Base-by-base conservation (phyloP, 768 basidiomycete genomes). In the Mycena kentingensis region DNA sequence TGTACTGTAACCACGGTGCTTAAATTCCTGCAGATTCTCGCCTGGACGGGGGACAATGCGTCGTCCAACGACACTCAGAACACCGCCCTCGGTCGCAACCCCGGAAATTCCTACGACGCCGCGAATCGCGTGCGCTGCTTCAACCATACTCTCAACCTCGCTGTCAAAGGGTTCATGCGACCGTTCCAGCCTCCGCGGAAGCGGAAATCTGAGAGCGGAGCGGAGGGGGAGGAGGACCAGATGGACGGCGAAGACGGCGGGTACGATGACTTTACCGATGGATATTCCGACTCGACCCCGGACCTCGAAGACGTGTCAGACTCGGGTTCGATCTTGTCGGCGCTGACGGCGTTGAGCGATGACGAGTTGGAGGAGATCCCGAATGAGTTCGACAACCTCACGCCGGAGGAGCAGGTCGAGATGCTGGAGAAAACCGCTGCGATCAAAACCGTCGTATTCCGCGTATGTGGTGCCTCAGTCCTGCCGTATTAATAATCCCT, bases 91-190 rank as follows among this genome's bases (percentile, higher is more conserved):
- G 35, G 1, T 3, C 6, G 5, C 16, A 35, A 45, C 3, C 39
- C 51, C 2, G 11, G 65, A 15, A 62, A 62, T 32, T 19, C n/a
- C 4, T 60, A 50, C 24, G 31, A 46, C 1, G 16, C 44, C 7
- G 41, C 19, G 0, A 56, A 59, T 22, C 41, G 51, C 12, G 51
- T 58, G 19, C 27, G 27, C 31, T 25, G 7, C 35, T 32, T 45
- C 24, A 32, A 29, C 73, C 74, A 54, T 67, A 75, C 3, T 60
- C 70, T 51, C 2, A 51, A 51, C 25, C 29, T 55, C 16, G 18
- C 26, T 3, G 49, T 27, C 26, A 35, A 51, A 32, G 19, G 42
- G 1, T 51, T 55, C 4, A 34, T 55, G 5, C 15, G 12, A 15
- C 54, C 54, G 1, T 55, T 51, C 38, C 26, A 31, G 16, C 53